Evolutionary conservation across 169 alveolate genomes (phyloP).

Genomic region (Plasmodium ovale): DNA sequence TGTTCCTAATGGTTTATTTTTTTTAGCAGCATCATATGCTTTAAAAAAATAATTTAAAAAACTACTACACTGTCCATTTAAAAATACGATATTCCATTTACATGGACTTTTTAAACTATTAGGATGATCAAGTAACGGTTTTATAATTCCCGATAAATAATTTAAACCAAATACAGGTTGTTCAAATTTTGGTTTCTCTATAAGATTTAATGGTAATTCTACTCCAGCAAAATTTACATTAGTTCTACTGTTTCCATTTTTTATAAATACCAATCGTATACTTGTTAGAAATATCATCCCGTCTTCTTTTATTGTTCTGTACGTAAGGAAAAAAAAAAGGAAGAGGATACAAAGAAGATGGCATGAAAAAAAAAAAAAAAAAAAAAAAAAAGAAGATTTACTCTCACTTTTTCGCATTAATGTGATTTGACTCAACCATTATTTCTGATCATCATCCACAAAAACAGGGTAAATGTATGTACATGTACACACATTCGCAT

Average conservation of each 20-base stretch:
- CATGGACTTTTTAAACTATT: slow-evolving; percentile 57
- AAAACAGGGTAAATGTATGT: neutral
- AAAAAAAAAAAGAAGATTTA: slow-evolving; percentile 8
- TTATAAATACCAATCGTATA: slow-evolving; percentile 68
- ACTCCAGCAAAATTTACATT: slow-evolving; percentile 51
- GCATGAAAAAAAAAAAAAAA: slow-evolving; percentile 4
- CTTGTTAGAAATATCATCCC: slow-evolving; percentile 71
- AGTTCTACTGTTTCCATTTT: slow-evolving; percentile 51
- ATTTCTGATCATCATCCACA: neutral
- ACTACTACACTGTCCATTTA: slow-evolving; percentile 73
- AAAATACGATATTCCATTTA: slow-evolving; percentile 61
- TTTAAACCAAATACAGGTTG: slow-evolving; percentile 75
- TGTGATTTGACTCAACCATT: no score
- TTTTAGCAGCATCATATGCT: slow-evolving; percentile 66
- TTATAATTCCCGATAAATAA: slow-evolving; percentile 52
- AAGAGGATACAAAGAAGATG: neutral
- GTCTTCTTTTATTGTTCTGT: slow-evolving; percentile 73
- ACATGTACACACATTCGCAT: neutral
- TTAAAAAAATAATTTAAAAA: slow-evolving; percentile 55
- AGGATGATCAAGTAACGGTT: slow-evolving; percentile 57
- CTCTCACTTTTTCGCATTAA: no score
- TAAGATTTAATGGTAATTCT: slow-evolving; percentile 57
- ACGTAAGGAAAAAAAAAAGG: neutral
- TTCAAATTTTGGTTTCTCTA: slow-evolving; percentile 74
- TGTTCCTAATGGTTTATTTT: slow-evolving; percentile 44